These are phyloP conservation scores for Talaromyces amestolkiae DNA, from an alignment of 2,329 filamentous ascomycete species.

Conservation along the genomic window DNA sequence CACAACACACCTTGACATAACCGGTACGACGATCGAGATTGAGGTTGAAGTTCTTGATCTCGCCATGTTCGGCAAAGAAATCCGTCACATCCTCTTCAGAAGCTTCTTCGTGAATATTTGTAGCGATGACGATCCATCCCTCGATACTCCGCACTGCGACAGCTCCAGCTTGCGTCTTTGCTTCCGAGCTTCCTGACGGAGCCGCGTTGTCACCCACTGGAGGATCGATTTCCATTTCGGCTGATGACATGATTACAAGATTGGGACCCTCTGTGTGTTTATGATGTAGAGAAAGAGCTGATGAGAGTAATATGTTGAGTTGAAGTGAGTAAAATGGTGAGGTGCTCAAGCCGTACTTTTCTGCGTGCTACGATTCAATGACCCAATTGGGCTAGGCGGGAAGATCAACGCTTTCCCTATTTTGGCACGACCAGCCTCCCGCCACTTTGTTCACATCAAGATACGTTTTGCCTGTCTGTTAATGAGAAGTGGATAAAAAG, in stretches of 20 bases:
- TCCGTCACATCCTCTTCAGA: conserved; percentile 66
- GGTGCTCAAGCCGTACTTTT: background rate
- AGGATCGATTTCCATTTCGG: conserved; percentile 48
- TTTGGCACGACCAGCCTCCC: background rate
- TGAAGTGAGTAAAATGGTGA: background rate
- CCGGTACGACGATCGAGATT: conserved; percentile 65
- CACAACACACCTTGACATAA: conserved; percentile 60
- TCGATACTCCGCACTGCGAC: conserved; percentile 66
- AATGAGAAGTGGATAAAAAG: background rate
- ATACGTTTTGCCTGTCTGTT: background rate
- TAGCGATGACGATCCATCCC: conserved; percentile 67
- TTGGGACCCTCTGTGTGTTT: background rate
- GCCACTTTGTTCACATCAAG: background rate
- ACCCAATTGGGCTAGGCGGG: background rate
- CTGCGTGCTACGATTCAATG: background rate
- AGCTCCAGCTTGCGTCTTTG: conserved; percentile 45
- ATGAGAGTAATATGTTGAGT: background rate
- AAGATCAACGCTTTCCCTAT: background rate
- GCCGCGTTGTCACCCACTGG: conserved; percentile 35
- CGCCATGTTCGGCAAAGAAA: conserved; percentile 64
- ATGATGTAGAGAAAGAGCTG: background rate
- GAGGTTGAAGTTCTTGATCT: conserved; percentile 66
- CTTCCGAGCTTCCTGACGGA: conserved; percentile 35
- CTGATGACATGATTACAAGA: conserved; percentile 33
- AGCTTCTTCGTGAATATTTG: conserved; percentile 67